Base-by-base conservation (phyloP, 148 eudicot genomes). In the Amaranthus hypochondriacus region DNA sequence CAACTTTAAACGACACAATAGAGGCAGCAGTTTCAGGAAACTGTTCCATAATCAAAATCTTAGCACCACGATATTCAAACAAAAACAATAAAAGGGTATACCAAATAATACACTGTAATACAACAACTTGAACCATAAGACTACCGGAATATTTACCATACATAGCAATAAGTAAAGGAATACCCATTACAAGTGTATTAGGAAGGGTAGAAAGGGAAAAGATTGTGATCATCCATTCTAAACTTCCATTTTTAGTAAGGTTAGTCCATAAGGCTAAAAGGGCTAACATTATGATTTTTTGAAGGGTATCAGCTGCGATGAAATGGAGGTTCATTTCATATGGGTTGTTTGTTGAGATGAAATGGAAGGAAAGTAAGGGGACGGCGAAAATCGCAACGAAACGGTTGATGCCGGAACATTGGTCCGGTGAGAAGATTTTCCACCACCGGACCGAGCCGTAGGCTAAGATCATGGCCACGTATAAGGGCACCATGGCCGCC, bases 361-460 rank as follows among this genome's bases (percentile, higher is more conserved):
- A 91, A 58, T 91, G 93, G 79, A 91, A 91, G 15, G 92, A 88
- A 14, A 90, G 86, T 0, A 90, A 72, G 0, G 96, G 92, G 6
- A 90, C 96, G 1, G 92, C 93, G 55, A 91, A 91, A 0, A 91
- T 82, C 1, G 97, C 91, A 13, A 91, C 97, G 70, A 91, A 91
- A 0, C 90, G 89, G 80, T 91, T 91, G 58, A 91, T 91, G 69
- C 97, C 97, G 42, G 97, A 89, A 62, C 93, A 91, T 73, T 91
- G 97, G 75, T 90, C 96, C 8, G 96, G 90, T 4, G 91, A 80
- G 81, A 90, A 90, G 60, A 90, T 90, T 73, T 86, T 84, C 96
- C 96, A 90, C 96, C 96, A 90, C 13, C 89, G 89, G 77, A 90
- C 93, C 7, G 92, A 87, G 39, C 96, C 96, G 79, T 89, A 90